Evolutionary conservation across 2,329 filamentous ascomycete species (phyloP).

Genomic region (Calonectria multiphialidica): DNA sequence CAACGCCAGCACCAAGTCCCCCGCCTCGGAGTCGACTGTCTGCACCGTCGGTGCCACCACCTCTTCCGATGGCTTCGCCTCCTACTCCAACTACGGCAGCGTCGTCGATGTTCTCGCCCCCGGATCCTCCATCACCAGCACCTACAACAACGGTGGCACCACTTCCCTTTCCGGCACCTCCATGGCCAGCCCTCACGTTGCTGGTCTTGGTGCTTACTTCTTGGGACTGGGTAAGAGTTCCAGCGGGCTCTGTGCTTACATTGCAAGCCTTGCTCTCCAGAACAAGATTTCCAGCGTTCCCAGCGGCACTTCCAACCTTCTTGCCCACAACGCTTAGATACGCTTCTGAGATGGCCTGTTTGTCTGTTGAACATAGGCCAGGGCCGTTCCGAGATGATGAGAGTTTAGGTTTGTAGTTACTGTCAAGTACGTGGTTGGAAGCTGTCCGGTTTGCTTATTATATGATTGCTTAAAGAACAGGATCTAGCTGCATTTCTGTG

Average conservation of each 20-base stretch:
- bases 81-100: conserved; percentile 65
- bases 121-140: conserved; percentile 59
- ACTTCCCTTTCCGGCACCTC: conserved; percentile 60
- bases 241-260: conserved; percentile 33
- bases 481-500: no score
- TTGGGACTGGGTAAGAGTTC: conserved; percentile 53
- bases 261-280: conserved; percentile 53
- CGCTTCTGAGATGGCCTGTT: no score
- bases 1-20: conserved; percentile 59
- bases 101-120: conserved; percentile 65
- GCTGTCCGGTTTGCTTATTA: no score
- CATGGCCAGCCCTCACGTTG: conserved; percentile 58
- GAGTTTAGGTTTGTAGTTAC: no score
- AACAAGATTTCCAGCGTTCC: conserved; percentile 45
- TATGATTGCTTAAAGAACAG: no score
- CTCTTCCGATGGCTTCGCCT: conserved; percentile 53
- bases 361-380: no score
- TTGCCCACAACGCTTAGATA: conserved; percentile 41
- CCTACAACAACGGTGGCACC: conserved; percentile 61
- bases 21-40: conserved; percentile 59
- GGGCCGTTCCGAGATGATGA: no score
- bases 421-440: no score
- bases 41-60: conserved; percentile 67
- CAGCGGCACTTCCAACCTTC: conserved; percentile 37
- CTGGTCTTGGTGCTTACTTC: conserved; percentile 58